Evolutionary conservation across 345 rosid species (phyloP).

Genomic region (Linum usitatissimum): DNA sequence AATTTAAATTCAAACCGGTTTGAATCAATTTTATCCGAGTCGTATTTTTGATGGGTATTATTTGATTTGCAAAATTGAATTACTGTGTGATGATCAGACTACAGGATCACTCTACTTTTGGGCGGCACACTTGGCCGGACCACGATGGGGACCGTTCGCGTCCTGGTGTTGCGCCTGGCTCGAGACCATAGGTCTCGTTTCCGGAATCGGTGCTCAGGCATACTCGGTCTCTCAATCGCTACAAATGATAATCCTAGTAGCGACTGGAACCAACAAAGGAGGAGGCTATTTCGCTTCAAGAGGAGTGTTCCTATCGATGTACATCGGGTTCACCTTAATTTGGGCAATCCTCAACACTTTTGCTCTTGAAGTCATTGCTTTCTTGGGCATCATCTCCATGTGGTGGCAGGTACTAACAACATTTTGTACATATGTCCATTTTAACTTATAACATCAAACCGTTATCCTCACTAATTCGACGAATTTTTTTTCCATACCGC

Average conservation of each 20-base stretch:
- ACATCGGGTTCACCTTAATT: slow-evolving; percentile 3
- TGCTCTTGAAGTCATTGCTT: slow-evolving; percentile 3
- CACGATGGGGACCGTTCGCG: slow-evolving; percentile 1
- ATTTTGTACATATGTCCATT: not conserved
- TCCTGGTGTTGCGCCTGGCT: slow-evolving; percentile 4
- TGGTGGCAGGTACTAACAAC: slow-evolving; percentile 9
- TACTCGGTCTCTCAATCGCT: not conserved
- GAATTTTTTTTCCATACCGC: no score
- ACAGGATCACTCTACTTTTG: slow-evolving; percentile 2
- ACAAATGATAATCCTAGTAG: not conserved
- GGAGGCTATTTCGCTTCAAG: slow-evolving; percentile 1
- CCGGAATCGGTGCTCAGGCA: slow-evolving; percentile 2
- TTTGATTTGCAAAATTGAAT: no score
- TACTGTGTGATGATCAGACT: not conserved
- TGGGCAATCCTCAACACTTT: slow-evolving; percentile 2
- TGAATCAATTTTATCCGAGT: no score
- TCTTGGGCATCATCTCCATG: slow-evolving; percentile 2
- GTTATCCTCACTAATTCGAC: no score
- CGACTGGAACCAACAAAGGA: not conserved
- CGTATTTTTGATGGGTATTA: no score
- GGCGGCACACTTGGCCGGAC: slow-evolving; percentile 5
- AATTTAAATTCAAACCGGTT: no score
- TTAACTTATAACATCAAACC: not conserved
- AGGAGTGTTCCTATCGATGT: not conserved
- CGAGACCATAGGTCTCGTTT: not conserved